A percentile compares a stretch with the other conserved stretches of the same genome.
Conservation (phyloP, 2,329 filamentous ascomycete species). For the Penicillium fuscoglaucum region DNA sequence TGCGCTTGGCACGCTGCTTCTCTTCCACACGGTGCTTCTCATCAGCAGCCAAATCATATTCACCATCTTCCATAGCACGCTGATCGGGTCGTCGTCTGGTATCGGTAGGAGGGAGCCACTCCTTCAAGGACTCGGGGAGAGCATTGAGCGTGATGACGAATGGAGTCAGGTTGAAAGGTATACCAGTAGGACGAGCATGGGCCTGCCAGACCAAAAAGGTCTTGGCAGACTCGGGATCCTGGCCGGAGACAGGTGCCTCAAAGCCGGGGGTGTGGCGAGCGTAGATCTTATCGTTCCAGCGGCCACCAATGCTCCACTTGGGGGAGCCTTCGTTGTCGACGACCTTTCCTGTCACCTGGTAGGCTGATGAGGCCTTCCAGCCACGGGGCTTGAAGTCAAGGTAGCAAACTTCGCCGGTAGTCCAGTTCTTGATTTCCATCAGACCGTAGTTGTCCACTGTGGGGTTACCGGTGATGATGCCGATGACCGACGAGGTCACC, state of each 20-base stretch:
- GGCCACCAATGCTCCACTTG: conserved; percentile 84
- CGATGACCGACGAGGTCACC: conserved; percentile 94
- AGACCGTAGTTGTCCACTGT: conserved; percentile 96
- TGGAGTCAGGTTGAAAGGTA: conserved; percentile 95
- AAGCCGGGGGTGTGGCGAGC: conserved; percentile 89
- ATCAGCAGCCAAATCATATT: conserved; percentile 86
- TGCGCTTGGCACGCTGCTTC: conserved; percentile 75
- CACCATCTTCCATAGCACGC: conserved; percentile 96
- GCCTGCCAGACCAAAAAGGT: conserved; percentile 94
- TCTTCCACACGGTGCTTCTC: conserved; percentile 96
- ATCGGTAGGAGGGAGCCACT: conserved; percentile 85
- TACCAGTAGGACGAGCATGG: conserved; percentile 73
- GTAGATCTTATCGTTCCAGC: conserved; percentile 98
- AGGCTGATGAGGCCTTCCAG: conserved; percentile 92
- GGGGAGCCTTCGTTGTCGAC: conserved; percentile 76
- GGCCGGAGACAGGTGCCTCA: conserved; percentile 61
- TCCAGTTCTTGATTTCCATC: conserved; percentile 98
- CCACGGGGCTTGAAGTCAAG: conserved; percentile 94
- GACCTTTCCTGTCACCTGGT: conserved; percentile 83
- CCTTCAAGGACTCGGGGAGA: conserved; percentile 74
- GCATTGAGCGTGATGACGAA: conserved; percentile 95
- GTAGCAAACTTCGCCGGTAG: conserved; percentile 83
- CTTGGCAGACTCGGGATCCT: conserved; percentile 61
- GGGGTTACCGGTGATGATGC: conserved; percentile 95
- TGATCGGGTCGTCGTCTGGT: conserved; percentile 92